These are phyloP conservation scores for Cenchrus purpureus DNA, from an alignment of 176 grass and related monocot genomes.

Conservation along the genomic window DNA sequence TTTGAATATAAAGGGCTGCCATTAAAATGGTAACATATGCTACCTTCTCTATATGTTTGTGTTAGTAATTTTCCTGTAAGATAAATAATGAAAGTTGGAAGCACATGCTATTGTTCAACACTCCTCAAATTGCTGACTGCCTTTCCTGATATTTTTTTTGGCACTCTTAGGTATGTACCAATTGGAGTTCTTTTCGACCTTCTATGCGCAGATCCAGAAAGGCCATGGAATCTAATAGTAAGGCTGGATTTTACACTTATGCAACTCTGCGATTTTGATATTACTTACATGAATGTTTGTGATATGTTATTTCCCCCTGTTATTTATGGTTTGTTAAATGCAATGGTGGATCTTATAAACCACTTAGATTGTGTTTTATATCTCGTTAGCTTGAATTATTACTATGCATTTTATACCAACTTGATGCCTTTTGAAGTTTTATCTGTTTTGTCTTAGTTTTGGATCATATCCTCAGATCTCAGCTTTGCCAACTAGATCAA, in stretches of 20 bases:
- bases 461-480: background rate
- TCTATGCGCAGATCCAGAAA: slow-evolving; percentile 91
- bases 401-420: background rate
- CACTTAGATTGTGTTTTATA: background rate
- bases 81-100: slow-evolving; percentile 10
- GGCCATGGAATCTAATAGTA: slow-evolving; percentile 97
- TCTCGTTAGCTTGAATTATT: slow-evolving; percentile 3
- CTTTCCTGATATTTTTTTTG: background rate
- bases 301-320: background rate
- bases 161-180: slow-evolving; percentile 80
- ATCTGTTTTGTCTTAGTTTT: background rate
- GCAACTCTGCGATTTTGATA: background rate
- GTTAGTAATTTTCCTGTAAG: background rate
- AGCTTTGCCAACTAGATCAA: background rate
- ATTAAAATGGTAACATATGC: slow-evolving; percentile 75
- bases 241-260: slow-evolving; percentile 33
- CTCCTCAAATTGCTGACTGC: background rate
- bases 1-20: slow-evolving; percentile 97
- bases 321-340: background rate
- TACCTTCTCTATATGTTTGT: background rate
- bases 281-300: slow-evolving; percentile 9
- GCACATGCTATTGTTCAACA: background rate
- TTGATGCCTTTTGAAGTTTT: background rate
- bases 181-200: slow-evolving; percentile 96
- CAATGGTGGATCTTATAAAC: background rate